Evolutionary conservation across 2,329 filamentous ascomycete species (phyloP).

Genomic region (Ophiognomonia clavigignenti-juglandacearum): DNA sequence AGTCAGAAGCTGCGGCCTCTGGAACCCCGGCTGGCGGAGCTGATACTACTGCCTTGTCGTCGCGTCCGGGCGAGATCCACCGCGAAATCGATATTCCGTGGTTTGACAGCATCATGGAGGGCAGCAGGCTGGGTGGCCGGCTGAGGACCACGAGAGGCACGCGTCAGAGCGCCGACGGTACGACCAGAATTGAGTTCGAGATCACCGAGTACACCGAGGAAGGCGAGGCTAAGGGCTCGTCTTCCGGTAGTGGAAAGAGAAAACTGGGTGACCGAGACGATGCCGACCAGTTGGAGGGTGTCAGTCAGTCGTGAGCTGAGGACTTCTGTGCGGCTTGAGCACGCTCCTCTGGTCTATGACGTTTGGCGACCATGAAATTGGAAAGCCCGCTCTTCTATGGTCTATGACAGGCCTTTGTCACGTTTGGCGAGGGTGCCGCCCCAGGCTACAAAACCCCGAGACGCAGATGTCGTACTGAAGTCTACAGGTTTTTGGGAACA

Average conservation of each 20-base stretch:
- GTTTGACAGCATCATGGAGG: conserved; percentile 78
- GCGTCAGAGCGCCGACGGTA: conserved; percentile 56
- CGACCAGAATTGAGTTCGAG: conserved; percentile 73
- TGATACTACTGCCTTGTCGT: not conserved
- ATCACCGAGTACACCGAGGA: conserved; percentile 66
- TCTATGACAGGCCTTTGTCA: too few relatives aligned
- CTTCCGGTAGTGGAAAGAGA: conserved; percentile 41
- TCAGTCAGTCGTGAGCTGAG: not conserved
- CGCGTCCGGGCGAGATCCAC: conserved; percentile 23
- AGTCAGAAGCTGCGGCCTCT: conserved; percentile 19
- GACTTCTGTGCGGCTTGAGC: not conserved
- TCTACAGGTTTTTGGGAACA: too few relatives aligned
- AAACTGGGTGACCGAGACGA: conserved; percentile 42
- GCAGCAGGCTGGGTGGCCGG: conserved; percentile 66
- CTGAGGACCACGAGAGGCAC: conserved; percentile 54
- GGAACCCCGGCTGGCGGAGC: conserved; percentile 24
- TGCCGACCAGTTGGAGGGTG: conserved; percentile 7
- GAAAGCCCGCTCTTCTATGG: too few relatives aligned
- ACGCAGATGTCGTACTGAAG: too few relatives aligned
- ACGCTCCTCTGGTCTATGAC: not conserved
- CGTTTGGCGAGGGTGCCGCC: too few relatives aligned
- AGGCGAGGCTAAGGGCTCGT: conserved; percentile 23
- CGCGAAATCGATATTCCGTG: conserved; percentile 72
- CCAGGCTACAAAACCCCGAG: too few relatives aligned
- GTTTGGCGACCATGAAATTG: too few relatives aligned